phyloP scores from a whole-genome alignment of 768 basidiomycete species.

The Boletus rex-veris region DNA sequence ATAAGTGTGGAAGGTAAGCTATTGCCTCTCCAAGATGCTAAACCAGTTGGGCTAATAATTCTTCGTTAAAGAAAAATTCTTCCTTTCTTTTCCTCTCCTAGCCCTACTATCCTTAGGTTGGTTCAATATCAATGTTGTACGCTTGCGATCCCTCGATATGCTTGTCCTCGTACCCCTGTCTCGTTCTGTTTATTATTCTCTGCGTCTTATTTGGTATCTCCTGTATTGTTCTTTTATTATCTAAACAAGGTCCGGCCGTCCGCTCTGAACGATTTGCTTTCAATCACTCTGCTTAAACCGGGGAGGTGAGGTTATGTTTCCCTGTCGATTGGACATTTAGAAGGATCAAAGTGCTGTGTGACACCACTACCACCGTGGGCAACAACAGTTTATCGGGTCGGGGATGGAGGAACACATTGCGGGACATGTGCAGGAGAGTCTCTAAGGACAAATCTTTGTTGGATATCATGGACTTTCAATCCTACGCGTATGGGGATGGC shows the following conservation, averaged over 20 bases:
- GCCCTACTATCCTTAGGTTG: constrained; percentile 9
- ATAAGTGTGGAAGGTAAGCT: constrained; percentile 10
- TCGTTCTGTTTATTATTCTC: constrained; percentile 20
- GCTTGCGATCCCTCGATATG: constrained; percentile 30
- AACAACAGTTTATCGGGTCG: too few species aligned
- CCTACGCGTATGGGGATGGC: background rate
- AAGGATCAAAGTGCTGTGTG: too few species aligned
- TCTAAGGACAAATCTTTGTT: background rate
- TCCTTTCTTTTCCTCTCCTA: constrained; percentile 1
- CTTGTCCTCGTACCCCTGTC: constrained; percentile 13
- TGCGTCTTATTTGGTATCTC: constrained; percentile 27
- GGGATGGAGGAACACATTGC: constrained; percentile 5
- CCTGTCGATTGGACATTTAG: too few species aligned
- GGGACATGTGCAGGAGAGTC: background rate
- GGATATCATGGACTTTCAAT: background rate
- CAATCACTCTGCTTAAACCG: too few species aligned
- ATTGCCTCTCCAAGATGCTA: background rate
- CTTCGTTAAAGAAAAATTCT: background rate
- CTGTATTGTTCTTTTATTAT: constrained; percentile 27
- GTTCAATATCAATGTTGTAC: constrained; percentile 22
- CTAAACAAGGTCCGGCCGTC: constrained; percentile 2
- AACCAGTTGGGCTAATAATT: background rate
- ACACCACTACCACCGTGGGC: too few species aligned
- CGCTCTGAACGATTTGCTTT: background rate
- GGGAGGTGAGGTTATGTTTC: too few species aligned